phyloP scores from a whole-genome alignment of 2,329 filamentous ascomycete genomes.

The Raffaelea deltoideospora region DNA sequence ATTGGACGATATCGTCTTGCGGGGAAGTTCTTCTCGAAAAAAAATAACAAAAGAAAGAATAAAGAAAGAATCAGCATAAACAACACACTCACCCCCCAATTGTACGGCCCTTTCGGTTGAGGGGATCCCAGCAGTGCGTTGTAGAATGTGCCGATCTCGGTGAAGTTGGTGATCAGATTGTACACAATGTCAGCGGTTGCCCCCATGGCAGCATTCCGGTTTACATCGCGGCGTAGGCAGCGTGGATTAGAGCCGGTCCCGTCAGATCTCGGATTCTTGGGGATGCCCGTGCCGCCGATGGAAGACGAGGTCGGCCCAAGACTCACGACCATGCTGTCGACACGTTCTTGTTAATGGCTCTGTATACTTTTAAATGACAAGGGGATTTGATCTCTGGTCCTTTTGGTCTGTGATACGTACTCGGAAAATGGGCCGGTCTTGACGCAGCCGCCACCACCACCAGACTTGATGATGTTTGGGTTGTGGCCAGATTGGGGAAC shows the following conservation, averaged over 20 bases:
- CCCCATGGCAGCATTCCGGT: constrained; percentile 11
- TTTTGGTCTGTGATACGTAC: constrained; percentile 12
- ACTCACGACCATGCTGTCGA: constrained; percentile 24
- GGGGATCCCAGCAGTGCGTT: constrained; percentile 9
- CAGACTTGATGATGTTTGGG: constrained; percentile 26
- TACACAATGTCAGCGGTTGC: constrained; percentile 13
- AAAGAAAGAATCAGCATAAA: background rate
- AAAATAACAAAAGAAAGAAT: no score
- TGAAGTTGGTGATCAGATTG: constrained; percentile 7
- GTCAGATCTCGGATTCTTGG: constrained; percentile 18
- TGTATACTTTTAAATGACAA: background rate
- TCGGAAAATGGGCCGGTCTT: constrained; percentile 30
- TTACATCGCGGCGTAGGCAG: constrained; percentile 24
- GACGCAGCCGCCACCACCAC: constrained; percentile 39
- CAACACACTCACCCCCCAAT: constrained; percentile 7
- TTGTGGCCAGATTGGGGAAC: constrained; percentile 16
- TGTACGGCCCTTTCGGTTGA: constrained; percentile 6
- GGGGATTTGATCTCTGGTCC: background rate
- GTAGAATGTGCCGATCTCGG: constrained; percentile 8
- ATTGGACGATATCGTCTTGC: background rate
- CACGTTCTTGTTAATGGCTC: no score
- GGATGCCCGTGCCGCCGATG: constrained; percentile 12
- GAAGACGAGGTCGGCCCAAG: constrained; percentile 21
- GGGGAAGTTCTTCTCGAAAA: no score
- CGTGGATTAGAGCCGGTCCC: constrained; percentile 25